A percentile compares a stretch with the other conserved stretches of the same genome.
Conservation (phyloP, 1,284 basidiomycete genomes). For the Phlebopus sp. region DNA sequence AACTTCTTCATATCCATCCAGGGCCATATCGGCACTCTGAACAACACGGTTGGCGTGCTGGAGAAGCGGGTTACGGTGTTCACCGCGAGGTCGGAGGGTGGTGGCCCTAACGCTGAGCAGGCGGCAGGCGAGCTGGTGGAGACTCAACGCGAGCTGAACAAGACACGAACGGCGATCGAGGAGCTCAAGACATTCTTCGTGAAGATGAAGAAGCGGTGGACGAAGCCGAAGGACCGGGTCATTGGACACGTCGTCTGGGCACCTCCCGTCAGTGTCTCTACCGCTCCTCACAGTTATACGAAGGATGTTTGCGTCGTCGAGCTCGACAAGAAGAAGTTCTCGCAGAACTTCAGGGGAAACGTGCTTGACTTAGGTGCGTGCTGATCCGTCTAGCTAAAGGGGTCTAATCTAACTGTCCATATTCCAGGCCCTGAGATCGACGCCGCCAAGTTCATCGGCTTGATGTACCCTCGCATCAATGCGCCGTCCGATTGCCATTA, state of each 20-base stretch:
- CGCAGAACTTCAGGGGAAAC: slow-evolving; percentile 31
- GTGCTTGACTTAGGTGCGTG: slow-evolving; percentile 34
- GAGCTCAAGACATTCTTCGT: slow-evolving; percentile 29
- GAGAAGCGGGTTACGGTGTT: neutral
- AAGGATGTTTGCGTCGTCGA: slow-evolving; percentile 37
- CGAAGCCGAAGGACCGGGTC: slow-evolving; percentile 28
- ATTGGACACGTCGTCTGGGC: slow-evolving; percentile 38
- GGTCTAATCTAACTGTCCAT: slow-evolving; percentile 23
- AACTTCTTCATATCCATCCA: slow-evolving; percentile 33
- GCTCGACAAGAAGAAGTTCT: slow-evolving; percentile 37
- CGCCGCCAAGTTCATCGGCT: slow-evolving; percentile 18
- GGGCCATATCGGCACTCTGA: slow-evolving; percentile 26
- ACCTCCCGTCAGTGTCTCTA: slow-evolving; percentile 27
- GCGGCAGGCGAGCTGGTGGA: slow-evolving; percentile 15
- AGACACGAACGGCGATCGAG: slow-evolving; percentile 19
- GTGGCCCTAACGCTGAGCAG: slow-evolving; percentile 7
- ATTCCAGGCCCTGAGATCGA: slow-evolving; percentile 29
- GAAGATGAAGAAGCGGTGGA: slow-evolving; percentile 31
- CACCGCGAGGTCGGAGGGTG: slow-evolving; percentile 11
- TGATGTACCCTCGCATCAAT: slow-evolving; percentile 16
- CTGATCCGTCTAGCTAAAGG: slow-evolving; percentile 17
- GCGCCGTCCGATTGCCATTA: slow-evolving; percentile 18
- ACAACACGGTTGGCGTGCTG: slow-evolving; percentile 3
- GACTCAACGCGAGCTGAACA: slow-evolving; percentile 16
- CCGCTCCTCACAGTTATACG: slow-evolving; percentile 28